A percentile compares a stretch with the other conserved stretches of the same genome.
These are phyloP conservation scores for Skeletonema costatum DNA, from an alignment of 108 stramenopile genomes.

Conservation along the genomic window DNA sequence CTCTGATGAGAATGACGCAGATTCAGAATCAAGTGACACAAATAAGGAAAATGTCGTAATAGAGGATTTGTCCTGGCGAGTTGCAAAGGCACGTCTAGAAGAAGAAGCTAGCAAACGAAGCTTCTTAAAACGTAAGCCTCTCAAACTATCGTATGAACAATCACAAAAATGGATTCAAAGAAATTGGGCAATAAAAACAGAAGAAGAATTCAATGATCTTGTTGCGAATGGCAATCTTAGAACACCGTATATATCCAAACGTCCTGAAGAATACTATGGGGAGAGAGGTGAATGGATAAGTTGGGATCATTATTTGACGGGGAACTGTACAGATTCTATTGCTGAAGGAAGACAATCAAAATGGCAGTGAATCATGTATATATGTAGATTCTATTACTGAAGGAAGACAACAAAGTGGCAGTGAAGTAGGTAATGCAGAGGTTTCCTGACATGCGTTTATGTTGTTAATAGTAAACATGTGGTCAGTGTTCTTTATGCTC, in stretches of 20 bases:
- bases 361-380: background rate
- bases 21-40: background rate
- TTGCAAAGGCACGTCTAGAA: constrained; percentile 71
- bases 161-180: constrained; percentile 60
- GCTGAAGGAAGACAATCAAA: background rate
- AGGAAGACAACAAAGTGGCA: background rate
- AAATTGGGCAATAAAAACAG: constrained; percentile 57
- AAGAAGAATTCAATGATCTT: constrained; percentile 67
- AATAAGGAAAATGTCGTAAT: constrained; percentile 24
- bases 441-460: background rate
- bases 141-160: constrained; percentile 54
- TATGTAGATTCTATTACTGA: background rate
- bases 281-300: constrained; percentile 66
- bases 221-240: constrained; percentile 69
- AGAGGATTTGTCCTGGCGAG: constrained; percentile 67
- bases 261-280: constrained; percentile 82
- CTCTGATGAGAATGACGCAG: background rate
- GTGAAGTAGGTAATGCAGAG: background rate
- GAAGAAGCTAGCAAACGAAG: constrained; percentile 74
- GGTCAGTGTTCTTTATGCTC: background rate
- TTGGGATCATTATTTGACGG: constrained; percentile 76
- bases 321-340: background rate
- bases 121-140: constrained; percentile 58
- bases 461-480: background rate
- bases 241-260: constrained; percentile 70